A percentile compares a stretch with the other conserved stretches of the same genome.
These are phyloP conservation scores for Suillus decipiens DNA, from an alignment of 768 basidiomycete species.

Conservation along the genomic window DNA sequence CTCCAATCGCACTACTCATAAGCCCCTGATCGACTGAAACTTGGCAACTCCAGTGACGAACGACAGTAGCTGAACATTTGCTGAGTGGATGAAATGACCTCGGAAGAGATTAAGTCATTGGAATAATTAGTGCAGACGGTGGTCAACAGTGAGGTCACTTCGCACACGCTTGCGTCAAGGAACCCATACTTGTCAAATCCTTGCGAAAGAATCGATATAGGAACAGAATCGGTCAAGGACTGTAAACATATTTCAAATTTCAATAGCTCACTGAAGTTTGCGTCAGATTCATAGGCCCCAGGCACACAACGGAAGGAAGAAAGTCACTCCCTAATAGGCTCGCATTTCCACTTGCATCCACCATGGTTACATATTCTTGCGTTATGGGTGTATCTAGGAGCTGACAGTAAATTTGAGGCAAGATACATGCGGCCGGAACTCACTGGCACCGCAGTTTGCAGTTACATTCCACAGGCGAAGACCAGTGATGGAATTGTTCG, in stretches of 20 bases:
- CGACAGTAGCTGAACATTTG: slow-evolving; percentile 4
- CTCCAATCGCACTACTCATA: no score
- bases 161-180: slow-evolving; percentile 11
- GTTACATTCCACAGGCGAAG: slow-evolving; percentile 8
- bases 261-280: no score
- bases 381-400: not conserved
- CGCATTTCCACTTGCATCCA: not conserved
- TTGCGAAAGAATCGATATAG: slow-evolving; percentile 6
- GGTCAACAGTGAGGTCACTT: slow-evolving; percentile 5
- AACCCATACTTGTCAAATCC: slow-evolving; percentile 11
- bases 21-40: no score
- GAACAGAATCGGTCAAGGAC: not conserved
- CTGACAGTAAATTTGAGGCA: not conserved
- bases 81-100: not conserved
- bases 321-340: slow-evolving; percentile 5
- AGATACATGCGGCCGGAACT: not conserved
- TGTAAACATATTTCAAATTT: not conserved
- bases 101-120: not conserved
- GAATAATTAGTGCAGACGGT: no score
- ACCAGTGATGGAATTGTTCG: not conserved
- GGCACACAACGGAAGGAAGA: slow-evolving; percentile 16
- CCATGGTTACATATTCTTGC: slow-evolving; percentile 9
- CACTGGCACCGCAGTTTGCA: slow-evolving; percentile 5
- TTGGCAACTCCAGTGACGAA: no score
- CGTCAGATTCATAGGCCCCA: not conserved